Percentiles rank a stretch among this genome's conserved stretches.
Evolutionary conservation across 352 stramenopile genomes (phyloP).

Genomic region (Phytophthora hibernalis): DNA sequence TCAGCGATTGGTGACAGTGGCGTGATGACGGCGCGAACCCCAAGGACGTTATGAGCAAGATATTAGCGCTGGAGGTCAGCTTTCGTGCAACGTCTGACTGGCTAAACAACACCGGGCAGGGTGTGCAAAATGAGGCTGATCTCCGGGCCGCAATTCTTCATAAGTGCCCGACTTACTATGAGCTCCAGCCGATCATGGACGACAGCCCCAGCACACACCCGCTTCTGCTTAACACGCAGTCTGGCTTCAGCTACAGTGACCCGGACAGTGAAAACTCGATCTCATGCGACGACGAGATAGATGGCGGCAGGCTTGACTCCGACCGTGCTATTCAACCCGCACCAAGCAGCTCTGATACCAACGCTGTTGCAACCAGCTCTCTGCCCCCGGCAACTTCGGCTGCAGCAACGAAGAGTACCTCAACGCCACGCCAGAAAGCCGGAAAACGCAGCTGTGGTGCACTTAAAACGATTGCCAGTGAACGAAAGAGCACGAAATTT

Average conservation of each 20-base stretch:
- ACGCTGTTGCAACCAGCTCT: background rate
- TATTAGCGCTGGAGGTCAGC: constrained; percentile 1
- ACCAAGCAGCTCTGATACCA: background rate
- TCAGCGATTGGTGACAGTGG: background rate
- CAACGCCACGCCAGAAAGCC: background rate
- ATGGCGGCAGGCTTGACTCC: background rate
- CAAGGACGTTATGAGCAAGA: constrained; percentile 12
- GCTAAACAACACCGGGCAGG: constrained; percentile 3
- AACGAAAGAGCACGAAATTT: background rate
- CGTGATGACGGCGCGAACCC: background rate
- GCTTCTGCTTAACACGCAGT: background rate
- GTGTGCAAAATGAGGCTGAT: background rate
- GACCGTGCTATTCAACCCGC: background rate
- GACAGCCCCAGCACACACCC: background rate
- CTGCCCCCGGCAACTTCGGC: background rate
- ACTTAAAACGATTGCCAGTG: constrained; percentile 5
- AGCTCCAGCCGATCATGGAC: background rate
- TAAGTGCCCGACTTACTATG: background rate
- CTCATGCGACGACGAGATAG: background rate
- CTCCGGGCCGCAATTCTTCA: background rate
- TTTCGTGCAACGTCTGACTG: constrained; percentile 8
- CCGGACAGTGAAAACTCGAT: background rate
- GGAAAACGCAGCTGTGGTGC: background rate
- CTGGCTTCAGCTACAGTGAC: background rate
- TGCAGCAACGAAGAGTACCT: background rate